Conservation (phyloP, 345 rosid genomes). For the Trapa bicornis region DNA sequence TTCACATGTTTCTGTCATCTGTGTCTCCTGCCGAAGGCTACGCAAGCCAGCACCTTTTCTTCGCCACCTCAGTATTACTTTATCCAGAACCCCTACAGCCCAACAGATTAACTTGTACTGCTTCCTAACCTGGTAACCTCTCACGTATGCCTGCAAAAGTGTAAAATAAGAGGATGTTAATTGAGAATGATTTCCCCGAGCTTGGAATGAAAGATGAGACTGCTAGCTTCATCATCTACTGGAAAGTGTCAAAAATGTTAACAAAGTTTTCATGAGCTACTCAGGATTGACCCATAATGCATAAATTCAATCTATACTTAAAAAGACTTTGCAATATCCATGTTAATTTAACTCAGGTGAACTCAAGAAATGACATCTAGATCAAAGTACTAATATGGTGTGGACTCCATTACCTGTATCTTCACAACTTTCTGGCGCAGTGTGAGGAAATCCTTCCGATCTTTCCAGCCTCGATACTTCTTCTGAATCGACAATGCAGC, state of each 20-base stretch:
- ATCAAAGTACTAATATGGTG: not conserved
- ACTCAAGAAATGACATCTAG: not conserved
- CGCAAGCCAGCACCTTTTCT: conserved; percentile 80
- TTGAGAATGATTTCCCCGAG: not conserved
- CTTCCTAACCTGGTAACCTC: conserved; percentile 87
- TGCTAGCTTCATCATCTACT: too few species aligned
- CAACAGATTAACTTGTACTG: conserved; percentile 71
- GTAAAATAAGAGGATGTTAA: not conserved
- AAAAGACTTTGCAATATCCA: too few species aligned
- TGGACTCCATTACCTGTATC: conserved; percentile 51
- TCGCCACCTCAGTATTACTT: conserved; percentile 81
- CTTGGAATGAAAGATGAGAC: not conserved
- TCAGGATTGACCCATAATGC: too few species aligned
- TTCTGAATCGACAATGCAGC: conserved; percentile 95
- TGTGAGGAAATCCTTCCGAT: conserved; percentile 55
- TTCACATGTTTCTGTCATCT: conserved; percentile 43
- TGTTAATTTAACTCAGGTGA: too few species aligned
- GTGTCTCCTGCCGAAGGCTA: conserved; percentile 43
- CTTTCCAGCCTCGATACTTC: conserved; percentile 88
- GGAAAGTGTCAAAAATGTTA: too few species aligned
- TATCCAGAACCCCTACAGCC: conserved; percentile 87
- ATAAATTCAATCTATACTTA: too few species aligned
- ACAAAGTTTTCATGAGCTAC: too few species aligned
- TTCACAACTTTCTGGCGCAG: conserved; percentile 76
- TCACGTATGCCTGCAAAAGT: conserved; percentile 67